Base-by-base conservation (phyloP, 345 rosid genomes). In the Excoecaria cochinchinensis region DNA sequence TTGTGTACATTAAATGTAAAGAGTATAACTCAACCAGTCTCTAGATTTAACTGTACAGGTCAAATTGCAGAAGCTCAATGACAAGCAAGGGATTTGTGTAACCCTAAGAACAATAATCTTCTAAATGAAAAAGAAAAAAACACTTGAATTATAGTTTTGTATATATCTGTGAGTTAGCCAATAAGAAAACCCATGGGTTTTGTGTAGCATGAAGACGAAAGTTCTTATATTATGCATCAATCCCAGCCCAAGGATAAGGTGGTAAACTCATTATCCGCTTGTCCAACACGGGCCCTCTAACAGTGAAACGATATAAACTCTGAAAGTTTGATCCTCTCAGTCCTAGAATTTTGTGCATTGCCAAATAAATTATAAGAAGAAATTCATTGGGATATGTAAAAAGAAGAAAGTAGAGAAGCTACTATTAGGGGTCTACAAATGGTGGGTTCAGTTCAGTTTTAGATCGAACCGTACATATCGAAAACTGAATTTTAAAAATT, bases 261-360 rank as follows among this genome's bases (percentile, higher is more conserved):
- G 95, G 98, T 70, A 91, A 85, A 81, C 92, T 90, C 97, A 93
- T 91, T 75, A 93, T 93, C 74, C 97, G 90, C 77, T 85, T 85
- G 85, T 93, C 98, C 72, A 88, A 13, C 38, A 91, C 95, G 1
- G 97, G 94, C 70, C 90, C 90, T 82, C 98, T 95, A 9, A 89
- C 84, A 0, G 95, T 93, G 85, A 93, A 93, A 84, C 91, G 98
- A 81, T 91, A 93, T 9, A 91, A 83, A 78, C 92, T 89, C 83
- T 91, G 97, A 79, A 88, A 93, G 77, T 82, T 80, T 10, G 85
- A 82, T 80, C 90, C 91, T 71, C 47, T 78, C 31, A 93, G 69
- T 61, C 94, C 98, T 13, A 93, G 91, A 77, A 90, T 64, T 80
- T 89, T 90, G 19, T 93, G 98, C 74, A 91, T 92, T 84, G 86